These are phyloP conservation scores for Talinum fruticosum DNA, from an alignment of 148 eudicot genomes.

Conservation along the genomic window DNA sequence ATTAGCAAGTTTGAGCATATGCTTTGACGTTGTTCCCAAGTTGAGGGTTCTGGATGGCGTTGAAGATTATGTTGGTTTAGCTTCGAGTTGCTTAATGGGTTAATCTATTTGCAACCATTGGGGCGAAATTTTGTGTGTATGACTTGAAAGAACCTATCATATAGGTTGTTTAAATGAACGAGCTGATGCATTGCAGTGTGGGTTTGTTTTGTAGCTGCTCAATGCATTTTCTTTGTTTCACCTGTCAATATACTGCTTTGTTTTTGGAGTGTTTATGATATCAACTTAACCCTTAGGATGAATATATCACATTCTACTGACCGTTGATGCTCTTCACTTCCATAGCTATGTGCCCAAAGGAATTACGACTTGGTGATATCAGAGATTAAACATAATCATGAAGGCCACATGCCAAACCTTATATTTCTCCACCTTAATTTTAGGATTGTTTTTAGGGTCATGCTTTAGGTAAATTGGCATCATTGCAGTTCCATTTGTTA, in stretches of 20 bases:
- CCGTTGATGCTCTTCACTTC: neutral
- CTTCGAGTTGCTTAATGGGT: neutral
- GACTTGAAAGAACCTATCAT: neutral
- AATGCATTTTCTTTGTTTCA: neutral
- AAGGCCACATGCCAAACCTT: slow-evolving; percentile 22
- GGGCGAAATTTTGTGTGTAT: neutral
- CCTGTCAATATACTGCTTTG: neutral
- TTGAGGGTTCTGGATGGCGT: neutral
- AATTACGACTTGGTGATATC: slow-evolving; percentile 11
- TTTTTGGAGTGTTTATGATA: neutral
- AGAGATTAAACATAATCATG: slow-evolving; percentile 30
- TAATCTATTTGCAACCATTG: neutral
- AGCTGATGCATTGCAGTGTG: neutral
- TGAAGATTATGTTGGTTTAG: neutral
- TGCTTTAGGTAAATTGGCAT: slow-evolving; percentile 21
- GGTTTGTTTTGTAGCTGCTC: neutral
- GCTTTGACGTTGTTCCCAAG: neutral
- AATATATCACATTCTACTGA: neutral
- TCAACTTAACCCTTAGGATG: neutral
- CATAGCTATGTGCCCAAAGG: slow-evolving; percentile 2
- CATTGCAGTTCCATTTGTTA: slow-evolving; percentile 25
- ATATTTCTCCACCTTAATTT: slow-evolving; percentile 16
- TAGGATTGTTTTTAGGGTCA: slow-evolving; percentile 12
- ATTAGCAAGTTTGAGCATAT: neutral
- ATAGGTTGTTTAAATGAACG: neutral